phyloP scores from a whole-genome alignment of 1,139 yeast genomes.

The Candida smagusa region DNA sequence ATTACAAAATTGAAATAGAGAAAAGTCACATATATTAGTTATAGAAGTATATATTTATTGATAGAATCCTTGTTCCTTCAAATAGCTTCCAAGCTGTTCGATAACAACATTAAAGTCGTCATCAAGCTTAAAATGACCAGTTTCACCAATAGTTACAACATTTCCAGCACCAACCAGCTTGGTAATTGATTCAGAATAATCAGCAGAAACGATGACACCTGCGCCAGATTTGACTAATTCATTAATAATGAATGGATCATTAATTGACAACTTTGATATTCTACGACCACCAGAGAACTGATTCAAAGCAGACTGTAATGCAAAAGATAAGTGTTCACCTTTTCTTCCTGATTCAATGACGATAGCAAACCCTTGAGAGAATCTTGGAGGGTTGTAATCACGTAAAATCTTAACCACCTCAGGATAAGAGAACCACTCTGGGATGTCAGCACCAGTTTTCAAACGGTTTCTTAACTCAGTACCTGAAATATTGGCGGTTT shows the following conservation, averaged over 20 bases:
- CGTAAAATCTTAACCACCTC: slow-evolving; percentile 91
- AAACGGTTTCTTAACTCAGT: slow-evolving; percentile 89
- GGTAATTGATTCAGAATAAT: slow-evolving; percentile 36
- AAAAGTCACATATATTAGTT: too few species aligned
- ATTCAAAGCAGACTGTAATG: slow-evolving; percentile 85
- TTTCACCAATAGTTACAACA: slow-evolving; percentile 21
- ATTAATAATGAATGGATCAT: slow-evolving; percentile 61
- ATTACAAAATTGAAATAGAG: too few species aligned
- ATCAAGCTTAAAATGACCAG: slow-evolving; percentile 13
- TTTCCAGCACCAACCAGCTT: slow-evolving; percentile 42
- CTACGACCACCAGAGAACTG: slow-evolving; percentile 87
- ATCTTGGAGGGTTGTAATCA: slow-evolving; percentile 92
- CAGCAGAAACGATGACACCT: slow-evolving; percentile 72
- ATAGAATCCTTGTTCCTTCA: slow-evolving; percentile 79
- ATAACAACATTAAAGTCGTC: slow-evolving; percentile 55
- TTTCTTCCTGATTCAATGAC: slow-evolving; percentile 59
- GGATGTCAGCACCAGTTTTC: slow-evolving; percentile 83
- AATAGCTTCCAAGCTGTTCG: slow-evolving; percentile 63
- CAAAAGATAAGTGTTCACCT: slow-evolving; percentile 61
- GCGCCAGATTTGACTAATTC: slow-evolving; percentile 89
- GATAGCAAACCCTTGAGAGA: slow-evolving; percentile 80
- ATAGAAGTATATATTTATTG: slow-evolving; percentile 1
- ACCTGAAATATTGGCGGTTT: slow-evolving; percentile 90
- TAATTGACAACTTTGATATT: slow-evolving; percentile 58
- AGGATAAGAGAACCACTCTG: slow-evolving; percentile 96